Evolutionary conservation across 2,329 filamentous ascomycete species (phyloP), one percentile per base, ranked within the genome.

Genomic region (Aureobasidium lini): DNA sequence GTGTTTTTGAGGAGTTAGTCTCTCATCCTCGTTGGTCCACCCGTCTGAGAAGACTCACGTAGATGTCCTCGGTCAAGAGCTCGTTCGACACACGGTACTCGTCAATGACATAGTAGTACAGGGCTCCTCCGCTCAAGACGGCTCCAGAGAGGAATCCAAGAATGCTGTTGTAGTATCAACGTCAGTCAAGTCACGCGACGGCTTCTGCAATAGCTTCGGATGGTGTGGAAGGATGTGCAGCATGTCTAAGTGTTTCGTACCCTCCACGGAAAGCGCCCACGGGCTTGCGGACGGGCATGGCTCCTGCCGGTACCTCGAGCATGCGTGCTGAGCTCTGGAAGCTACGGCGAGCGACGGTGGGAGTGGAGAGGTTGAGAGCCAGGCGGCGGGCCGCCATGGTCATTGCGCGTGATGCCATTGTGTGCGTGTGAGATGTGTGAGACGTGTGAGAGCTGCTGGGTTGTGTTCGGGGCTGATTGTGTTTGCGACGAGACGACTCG

Each of bases 61-160:
- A 93, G 73, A 97, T 96, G 76, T 97, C 93, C 76, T 96, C 91
- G 62, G 87, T 93, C 75, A 97, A 79, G 70, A 96, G 82, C 76
- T 95, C 89, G 78, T 96, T 97, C 66, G 90, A 89, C 44, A 91
- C 81, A 77, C 91, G 90, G 80, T 96, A 97, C 75, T 97, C 92
- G 72, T 93, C 85, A 67, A 97, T 78, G 65, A 96, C 84, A 74
- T 97, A 97, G 73, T 90, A 91, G 78, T 96, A 97, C 67, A 95
- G 88, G 61, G 84, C 87, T 56, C 82, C 83, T 68, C 90, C 91
- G 46, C 92, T 86, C 56, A 90, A 79, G 48, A 88, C 86, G 63
- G 88, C 86, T 65, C 93, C 93, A 64, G 94, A 80, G 53, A 97
- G 85, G 79, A 97, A 97, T 56, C 93, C 93, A 68, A 96, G 90